Percentiles rank a stretch among this genome's conserved stretches.
These are phyloP conservation scores for Calycina herbarum DNA, from an alignment of 2,329 filamentous ascomycete genomes.

Conservation along the genomic window DNA sequence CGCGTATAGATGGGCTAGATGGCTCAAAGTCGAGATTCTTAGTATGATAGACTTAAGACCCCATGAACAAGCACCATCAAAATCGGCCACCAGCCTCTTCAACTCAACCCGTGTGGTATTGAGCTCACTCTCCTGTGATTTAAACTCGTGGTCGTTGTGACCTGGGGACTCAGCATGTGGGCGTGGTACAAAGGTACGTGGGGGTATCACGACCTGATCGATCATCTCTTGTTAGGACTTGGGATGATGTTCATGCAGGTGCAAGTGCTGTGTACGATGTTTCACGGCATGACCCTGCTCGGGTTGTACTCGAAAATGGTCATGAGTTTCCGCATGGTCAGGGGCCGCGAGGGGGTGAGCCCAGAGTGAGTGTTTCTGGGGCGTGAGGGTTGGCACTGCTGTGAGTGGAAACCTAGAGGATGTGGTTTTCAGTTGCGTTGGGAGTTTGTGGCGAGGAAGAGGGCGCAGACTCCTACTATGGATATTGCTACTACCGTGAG, in stretches of 20 bases:
- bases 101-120: neutral
- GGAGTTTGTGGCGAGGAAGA: constrained; percentile 53
- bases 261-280: neutral
- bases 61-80: too few relatives aligned
- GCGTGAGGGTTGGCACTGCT: neutral
- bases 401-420: neutral
- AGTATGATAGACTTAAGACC: too few relatives aligned
- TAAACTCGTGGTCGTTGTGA: neutral
- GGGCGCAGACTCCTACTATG: constrained; percentile 65
- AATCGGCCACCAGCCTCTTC: neutral
- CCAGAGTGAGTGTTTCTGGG: neutral
- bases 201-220: neutral
- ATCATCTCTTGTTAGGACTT: neutral
- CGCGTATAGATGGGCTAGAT: too few relatives aligned
- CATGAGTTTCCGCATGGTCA: neutral
- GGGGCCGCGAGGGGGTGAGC: neutral
- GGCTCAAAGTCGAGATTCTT: too few relatives aligned
- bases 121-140: neutral
- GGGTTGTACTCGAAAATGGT: neutral
- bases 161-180: neutral
- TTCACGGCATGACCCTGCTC: neutral
- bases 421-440: constrained; percentile 27
- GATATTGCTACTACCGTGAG: constrained; percentile 60
- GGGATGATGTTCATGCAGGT: neutral
- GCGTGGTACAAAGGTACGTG: neutral